Base-by-base conservation (phyloP, 352 stramenopile genomes). In the Phytopythium vexans region DNA sequence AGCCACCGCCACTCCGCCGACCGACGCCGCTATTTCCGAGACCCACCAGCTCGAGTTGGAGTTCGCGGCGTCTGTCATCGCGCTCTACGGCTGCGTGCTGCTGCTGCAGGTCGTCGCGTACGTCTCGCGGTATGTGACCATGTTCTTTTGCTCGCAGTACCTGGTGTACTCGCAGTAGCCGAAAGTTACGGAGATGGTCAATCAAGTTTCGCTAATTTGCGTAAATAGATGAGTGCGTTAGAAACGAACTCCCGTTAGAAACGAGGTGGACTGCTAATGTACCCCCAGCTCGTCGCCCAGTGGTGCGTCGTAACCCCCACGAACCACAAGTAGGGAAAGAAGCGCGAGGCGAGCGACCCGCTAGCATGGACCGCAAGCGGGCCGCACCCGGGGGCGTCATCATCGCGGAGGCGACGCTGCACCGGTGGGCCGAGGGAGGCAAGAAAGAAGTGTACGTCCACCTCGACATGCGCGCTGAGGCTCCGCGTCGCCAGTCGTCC, bases 71-170 rank as follows among this genome's bases (percentile, higher is more conserved):
- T 51, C 65, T 1, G n/a, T 82, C 3, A 43, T 86, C 16, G 65
- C 57, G 4, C 55, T 88, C 37, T 88, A 90, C 59, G 57, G 56
- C 10, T 65, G 72, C n/a, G 75, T 77, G 32, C 47, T 73, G 49
- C 57, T 88, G 42, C 44, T 79, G 48, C 74, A 80, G 41, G 64
- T 81, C 16, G 66, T 81, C 49, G 79, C 68, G 32, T 72, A 70
- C 58, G 73, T 88, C 53, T 77, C 74, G 43, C 70, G 74, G 49
- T 73, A 86, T 53, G 66, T 84, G 42, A 82, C 77, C 31, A 62
- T 87, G 41, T 90, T 77, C 68, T 90, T 88, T 63, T 90, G 79
- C 66, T 71, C 74, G 42, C 70, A 90, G 37, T 74, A 86, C 56
- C 46, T 89, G 45, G 61, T 83, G 5, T 84, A 88, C 57, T 56